Percentiles rank a stretch among this genome's conserved stretches.
phyloP scores from a whole-genome alignment of 139 green algal genomes.

The Chlorella sorokiniana region DNA sequence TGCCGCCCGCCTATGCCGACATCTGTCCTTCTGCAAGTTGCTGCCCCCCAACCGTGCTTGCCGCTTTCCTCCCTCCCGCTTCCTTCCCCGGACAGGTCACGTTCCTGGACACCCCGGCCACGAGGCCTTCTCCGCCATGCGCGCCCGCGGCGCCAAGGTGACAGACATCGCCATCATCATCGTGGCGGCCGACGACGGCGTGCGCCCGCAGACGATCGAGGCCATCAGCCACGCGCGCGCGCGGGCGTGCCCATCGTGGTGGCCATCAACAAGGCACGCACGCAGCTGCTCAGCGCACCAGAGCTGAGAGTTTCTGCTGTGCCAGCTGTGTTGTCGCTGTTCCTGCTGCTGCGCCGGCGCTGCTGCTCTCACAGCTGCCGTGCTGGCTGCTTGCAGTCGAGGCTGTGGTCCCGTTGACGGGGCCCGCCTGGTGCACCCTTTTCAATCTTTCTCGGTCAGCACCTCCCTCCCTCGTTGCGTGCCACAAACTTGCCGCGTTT shows the following conservation, averaged over 20 bases:
- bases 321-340: not conserved
- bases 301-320: not conserved
- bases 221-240: slow-evolving; percentile 92
- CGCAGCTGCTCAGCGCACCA: no score
- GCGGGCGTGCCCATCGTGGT: slow-evolving; percentile 90
- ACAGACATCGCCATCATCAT: slow-evolving; percentile 98
- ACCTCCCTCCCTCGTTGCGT: not conserved
- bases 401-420: no score
- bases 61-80: no score
- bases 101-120: slow-evolving; percentile 98
- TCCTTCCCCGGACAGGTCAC: no score
- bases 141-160: slow-evolving; percentile 86
- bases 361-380: no score
- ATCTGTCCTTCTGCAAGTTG: no score
- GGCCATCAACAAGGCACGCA: slow-evolving; percentile 89
- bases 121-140: slow-evolving; percentile 98
- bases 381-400: no score
- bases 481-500: not conserved
- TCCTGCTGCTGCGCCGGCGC: no score
- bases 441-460: no score
- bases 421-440: no score
- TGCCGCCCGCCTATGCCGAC: no score
- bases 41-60: slow-evolving; percentile 2
- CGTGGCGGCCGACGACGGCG: slow-evolving; percentile 96
- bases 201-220: slow-evolving; percentile 95